A percentile compares a stretch with the other conserved stretches of the same genome.
phyloP scores from a whole-genome alignment of 2,329 filamentous ascomycete species.

The Fusarium penzigii region DNA sequence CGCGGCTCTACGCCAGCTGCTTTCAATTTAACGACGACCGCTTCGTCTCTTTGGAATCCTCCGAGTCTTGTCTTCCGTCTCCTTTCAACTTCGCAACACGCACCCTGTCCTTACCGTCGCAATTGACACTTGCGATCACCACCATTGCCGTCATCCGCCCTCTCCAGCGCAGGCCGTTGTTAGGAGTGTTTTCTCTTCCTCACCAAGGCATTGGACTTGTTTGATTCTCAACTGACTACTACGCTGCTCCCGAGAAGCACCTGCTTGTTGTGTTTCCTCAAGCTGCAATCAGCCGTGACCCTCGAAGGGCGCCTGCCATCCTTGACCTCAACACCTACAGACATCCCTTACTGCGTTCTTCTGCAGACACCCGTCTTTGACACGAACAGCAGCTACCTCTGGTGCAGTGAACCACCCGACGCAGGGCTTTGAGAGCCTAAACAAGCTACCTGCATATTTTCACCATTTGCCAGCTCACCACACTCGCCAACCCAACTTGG shows the following conservation, averaged over 20 bases:
- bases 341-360: constrained; percentile 23
- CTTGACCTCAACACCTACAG: constrained; percentile 8
- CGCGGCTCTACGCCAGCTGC: not conserved
- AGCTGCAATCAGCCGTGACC: constrained; percentile 11
- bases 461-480: constrained; percentile 34
- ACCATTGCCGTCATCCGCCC: too few relatives aligned
- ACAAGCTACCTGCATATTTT: constrained; percentile 37
- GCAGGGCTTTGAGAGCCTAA: constrained; percentile 18
- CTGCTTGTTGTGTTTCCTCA: constrained; percentile 16
- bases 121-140: too few relatives aligned
- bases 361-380: constrained; percentile 26
- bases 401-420: constrained; percentile 25
- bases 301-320: constrained; percentile 14
- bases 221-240: not conserved
- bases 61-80: too few relatives aligned
- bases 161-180: too few relatives aligned
- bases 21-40: not conserved
- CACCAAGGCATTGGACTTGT: not conserved
- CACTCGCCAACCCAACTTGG: constrained; percentile 28
- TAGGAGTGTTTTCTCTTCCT: not conserved
- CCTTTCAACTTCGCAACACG: too few relatives aligned
- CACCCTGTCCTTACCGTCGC: too few relatives aligned
- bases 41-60: not conserved
- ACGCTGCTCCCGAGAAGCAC: not conserved
- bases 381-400: constrained; percentile 22